Evolutionary conservation across 345 rosid species (phyloP), one percentile per base, ranked within the genome.

Genomic region (Psidium guajava): DNA sequence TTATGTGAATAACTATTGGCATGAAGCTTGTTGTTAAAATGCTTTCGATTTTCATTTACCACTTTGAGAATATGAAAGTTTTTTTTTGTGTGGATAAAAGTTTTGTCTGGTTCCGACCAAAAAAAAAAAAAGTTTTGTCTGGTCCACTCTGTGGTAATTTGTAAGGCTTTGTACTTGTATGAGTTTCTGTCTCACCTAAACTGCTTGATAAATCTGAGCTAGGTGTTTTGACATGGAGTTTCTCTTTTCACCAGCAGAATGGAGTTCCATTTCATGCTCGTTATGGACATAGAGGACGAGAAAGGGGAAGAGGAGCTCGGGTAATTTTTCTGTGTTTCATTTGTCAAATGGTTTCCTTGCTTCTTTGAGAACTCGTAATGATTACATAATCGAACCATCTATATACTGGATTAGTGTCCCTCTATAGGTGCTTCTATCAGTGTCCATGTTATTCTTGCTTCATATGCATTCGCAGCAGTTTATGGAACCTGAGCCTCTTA

Each of bases 251-350:
- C 56, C 86, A 94, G 97, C 90, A 93, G 85, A 94, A 94, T 85
- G 97, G 97, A 75, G 93, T 93, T 89, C 89, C 94, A 47, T 91
- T 84, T 84, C 91, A 92, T 77, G 20, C 86, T 77, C 93, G 88
- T 85, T 88, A 91, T 90, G 95, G 93, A 87, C 91, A 92, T 86
- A 89, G 94, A 83, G 96, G 96, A 73, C 95, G 90, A 21, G 98
- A 90, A 86, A 90, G 99, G 89, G 99, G 97, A 89, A 92, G 98
- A 91, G 98, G 98, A 90, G 85, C 88, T 86, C 92, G 94, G 99
- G 99, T 96, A 96, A 64, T 69, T n/a, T 69, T 24, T 56, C 81
- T 57, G 24, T 25, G 15, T 85, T 56, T 44, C 40, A 14, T 52
- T 83, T 85, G 22, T 69, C 69, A 49, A 58, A 69, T 27, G 7